Percentiles rank a stretch among this genome's conserved stretches.
These are phyloP conservation scores for Emydomyces testavorans DNA, from an alignment of 2,329 filamentous ascomycete genomes.

Conservation along the genomic window DNA sequence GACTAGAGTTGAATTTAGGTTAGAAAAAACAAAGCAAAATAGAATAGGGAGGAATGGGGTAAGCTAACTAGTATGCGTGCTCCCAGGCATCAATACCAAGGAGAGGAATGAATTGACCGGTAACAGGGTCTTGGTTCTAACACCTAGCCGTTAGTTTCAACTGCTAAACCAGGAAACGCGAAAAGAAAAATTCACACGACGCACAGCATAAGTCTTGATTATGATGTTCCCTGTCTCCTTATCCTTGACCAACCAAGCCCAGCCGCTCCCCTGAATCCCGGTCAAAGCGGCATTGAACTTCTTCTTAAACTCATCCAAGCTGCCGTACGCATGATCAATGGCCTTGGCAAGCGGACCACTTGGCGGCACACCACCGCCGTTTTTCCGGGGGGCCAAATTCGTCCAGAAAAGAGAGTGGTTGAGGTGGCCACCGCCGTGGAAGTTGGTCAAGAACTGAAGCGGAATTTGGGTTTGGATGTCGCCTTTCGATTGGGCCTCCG, in stretches of 20 bases:
- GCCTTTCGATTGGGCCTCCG: slow-evolving; percentile 43
- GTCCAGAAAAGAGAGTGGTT: slow-evolving; percentile 58
- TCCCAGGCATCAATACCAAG: slow-evolving; percentile 92
- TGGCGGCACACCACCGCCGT: slow-evolving; percentile 53
- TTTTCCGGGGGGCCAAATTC: slow-evolving; percentile 51
- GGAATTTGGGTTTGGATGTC: slow-evolving; percentile 48
- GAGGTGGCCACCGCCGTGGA: slow-evolving; percentile 52
- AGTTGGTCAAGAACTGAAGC: slow-evolving; percentile 51
- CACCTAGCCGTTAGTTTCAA: slow-evolving; percentile 1
- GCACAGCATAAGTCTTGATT: slow-evolving; percentile 53
- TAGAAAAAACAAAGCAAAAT: not conserved
- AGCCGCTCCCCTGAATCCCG: slow-evolving; percentile 54
- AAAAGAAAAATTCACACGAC: slow-evolving; percentile 15
- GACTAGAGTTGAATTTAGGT: slow-evolving; percentile 36
- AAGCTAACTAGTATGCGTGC: slow-evolving; percentile 72
- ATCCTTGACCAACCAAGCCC: slow-evolving; percentile 54
- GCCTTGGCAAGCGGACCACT: slow-evolving; percentile 45
- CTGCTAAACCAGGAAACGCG: not conserved
- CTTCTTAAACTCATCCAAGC: slow-evolving; percentile 48
- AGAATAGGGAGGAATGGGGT: slow-evolving; percentile 1
- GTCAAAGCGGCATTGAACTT: slow-evolving; percentile 54
- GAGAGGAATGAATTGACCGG: slow-evolving; percentile 69
- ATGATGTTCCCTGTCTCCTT: slow-evolving; percentile 46
- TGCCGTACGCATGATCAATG: slow-evolving; percentile 50
- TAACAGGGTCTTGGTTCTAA: slow-evolving; percentile 75